phyloP scores from a whole-genome alignment of 352 stramenopile species.

The Blastocystis sp. region DNA sequence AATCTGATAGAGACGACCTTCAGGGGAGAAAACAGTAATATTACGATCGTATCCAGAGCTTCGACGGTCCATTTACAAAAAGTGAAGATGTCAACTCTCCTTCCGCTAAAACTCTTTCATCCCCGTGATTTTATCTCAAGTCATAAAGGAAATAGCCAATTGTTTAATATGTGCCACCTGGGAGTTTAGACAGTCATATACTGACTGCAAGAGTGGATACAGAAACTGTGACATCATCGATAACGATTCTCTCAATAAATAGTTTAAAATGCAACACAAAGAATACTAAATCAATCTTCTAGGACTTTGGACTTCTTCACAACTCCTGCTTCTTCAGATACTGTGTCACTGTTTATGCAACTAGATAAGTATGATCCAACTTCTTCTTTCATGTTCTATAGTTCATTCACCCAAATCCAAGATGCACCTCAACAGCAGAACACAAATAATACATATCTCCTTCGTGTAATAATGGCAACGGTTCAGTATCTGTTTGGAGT shows the following conservation, averaged over 20 bases:
- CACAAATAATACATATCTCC: conserved; percentile 40
- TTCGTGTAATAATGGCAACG: conserved; percentile 22
- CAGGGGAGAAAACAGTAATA: conserved; percentile 65
- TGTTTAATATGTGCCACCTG: not conserved
- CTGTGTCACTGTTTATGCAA: not conserved
- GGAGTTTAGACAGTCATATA: not conserved
- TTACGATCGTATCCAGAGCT: conserved; percentile 64
- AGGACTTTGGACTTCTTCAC: not conserved
- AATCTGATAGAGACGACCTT: conserved; percentile 64
- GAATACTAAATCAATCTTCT: not conserved
- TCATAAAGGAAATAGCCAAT: not conserved
- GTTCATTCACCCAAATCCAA: not conserved
- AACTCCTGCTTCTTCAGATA: not conserved
- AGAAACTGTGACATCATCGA: not conserved
- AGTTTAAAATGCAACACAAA: not conserved
- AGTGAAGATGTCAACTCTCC: conserved; percentile 3
- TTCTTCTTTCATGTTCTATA: conserved; percentile 58
- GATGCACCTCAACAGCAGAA: not conserved
- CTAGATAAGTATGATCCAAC: not conserved
- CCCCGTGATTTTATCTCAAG: not conserved
- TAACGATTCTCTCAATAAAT: not conserved
- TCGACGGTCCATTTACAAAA: conserved; percentile 61
- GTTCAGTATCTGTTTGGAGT: conserved; percentile 43
- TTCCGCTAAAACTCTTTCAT: not conserved
- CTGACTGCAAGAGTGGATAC: not conserved